These are phyloP conservation scores for Cytospora mali DNA, from an alignment of 2,329 filamentous ascomycete species.

Conservation along the genomic window DNA sequence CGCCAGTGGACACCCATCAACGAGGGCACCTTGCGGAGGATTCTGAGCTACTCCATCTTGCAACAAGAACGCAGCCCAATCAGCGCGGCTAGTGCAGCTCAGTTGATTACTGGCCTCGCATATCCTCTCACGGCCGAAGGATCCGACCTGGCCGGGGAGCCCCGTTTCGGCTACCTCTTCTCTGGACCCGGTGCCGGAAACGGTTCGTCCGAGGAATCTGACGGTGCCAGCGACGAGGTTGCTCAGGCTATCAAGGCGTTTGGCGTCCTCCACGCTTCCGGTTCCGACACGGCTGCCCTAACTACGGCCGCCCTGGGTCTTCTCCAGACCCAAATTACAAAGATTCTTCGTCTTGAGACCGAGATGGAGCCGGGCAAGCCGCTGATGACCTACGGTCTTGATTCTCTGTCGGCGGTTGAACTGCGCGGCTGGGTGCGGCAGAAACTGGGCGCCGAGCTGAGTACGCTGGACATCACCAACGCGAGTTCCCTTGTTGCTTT, in stretches of 20 bases:
- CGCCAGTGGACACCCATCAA: slow-evolving; percentile 29
- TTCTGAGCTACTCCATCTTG: slow-evolving; percentile 32
- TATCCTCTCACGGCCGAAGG: slow-evolving; percentile 17
- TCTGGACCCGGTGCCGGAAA: neutral
- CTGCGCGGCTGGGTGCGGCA: slow-evolving; percentile 36
- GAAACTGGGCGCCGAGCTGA: slow-evolving; percentile 32
- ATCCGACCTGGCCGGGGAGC: slow-evolving; percentile 19
- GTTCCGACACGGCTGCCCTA: slow-evolving; percentile 16
- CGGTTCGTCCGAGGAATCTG: too few species aligned
- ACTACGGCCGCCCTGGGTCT: slow-evolving; percentile 13
- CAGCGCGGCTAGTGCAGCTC: slow-evolving; percentile 11
- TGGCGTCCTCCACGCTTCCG: slow-evolving; percentile 9
- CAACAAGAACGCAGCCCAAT: slow-evolving; percentile 21
- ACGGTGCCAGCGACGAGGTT: too few species aligned
- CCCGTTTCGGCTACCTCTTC: slow-evolving; percentile 26
- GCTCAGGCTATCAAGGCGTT: slow-evolving; percentile 8
- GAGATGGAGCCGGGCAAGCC: slow-evolving; percentile 29
- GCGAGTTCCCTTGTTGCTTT: slow-evolving; percentile 28
- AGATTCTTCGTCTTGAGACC: slow-evolving; percentile 27
- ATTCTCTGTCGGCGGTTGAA: slow-evolving; percentile 39
- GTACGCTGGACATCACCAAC: slow-evolving; percentile 30
- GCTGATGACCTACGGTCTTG: slow-evolving; percentile 34
- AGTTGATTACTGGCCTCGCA: slow-evolving; percentile 31
- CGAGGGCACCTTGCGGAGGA: slow-evolving; percentile 30
- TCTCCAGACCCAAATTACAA: slow-evolving; percentile 14